These are phyloP conservation scores for Backusella westeae DNA, from an alignment of 192 early-diverging fungal species.

Conservation along the genomic window DNA sequence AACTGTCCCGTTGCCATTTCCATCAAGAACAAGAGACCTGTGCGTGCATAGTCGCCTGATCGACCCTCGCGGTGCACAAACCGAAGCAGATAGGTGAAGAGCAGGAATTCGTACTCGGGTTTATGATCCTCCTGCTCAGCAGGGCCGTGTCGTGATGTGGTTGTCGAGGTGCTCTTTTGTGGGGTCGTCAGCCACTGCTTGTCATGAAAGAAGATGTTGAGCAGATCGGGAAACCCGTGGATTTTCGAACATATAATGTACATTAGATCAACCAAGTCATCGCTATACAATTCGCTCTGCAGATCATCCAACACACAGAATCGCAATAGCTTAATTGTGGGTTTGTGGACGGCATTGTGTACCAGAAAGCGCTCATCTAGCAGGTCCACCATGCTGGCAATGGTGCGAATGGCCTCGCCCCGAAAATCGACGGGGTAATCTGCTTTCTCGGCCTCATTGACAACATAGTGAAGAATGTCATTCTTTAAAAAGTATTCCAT, in stretches of 20 bases:
- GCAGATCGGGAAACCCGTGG: constrained; percentile 66
- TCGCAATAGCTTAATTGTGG: constrained; percentile 73
- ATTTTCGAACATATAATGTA: constrained; percentile 81
- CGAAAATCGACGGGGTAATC: constrained; percentile 82
- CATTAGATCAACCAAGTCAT: constrained; percentile 69
- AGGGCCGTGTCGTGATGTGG: not conserved
- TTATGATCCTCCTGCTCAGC: constrained; percentile 22
- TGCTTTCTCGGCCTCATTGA: constrained; percentile 64
- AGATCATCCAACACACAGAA: constrained; percentile 57
- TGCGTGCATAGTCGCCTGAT: constrained; percentile 82
- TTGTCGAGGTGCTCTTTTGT: constrained; percentile 36
- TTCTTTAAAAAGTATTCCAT: constrained; percentile 89
- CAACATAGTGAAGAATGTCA: constrained; percentile 76
- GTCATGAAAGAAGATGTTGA: constrained; percentile 78
- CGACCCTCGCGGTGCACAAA: constrained; percentile 91
- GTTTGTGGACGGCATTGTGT: constrained; percentile 87
- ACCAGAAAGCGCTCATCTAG: constrained; percentile 88
- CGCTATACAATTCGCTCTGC: constrained; percentile 53
- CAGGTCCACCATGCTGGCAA: constrained; percentile 79
- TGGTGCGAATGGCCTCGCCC: constrained; percentile 74
- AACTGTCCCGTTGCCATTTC: constrained; percentile 77
- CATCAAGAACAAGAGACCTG: constrained; percentile 81
- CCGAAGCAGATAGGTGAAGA: constrained; percentile 86
- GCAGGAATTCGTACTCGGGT: constrained; percentile 73
- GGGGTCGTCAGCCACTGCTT: constrained; percentile 59